Evolutionary conservation across 2,329 filamentous ascomycete species (phyloP).

Genomic region (Neoarthrinium moseri): DNA sequence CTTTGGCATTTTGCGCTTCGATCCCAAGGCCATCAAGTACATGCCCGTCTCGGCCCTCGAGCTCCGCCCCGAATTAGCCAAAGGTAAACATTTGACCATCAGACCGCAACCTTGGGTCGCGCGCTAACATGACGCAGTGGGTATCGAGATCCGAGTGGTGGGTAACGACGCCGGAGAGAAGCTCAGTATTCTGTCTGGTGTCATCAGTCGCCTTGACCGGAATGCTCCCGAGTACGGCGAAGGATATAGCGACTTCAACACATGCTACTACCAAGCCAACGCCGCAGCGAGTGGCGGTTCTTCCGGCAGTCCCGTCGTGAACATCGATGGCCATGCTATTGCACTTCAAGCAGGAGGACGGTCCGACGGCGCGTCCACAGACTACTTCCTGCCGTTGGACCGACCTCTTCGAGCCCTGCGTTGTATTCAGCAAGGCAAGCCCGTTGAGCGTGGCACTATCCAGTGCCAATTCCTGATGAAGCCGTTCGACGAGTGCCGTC

Average conservation of each 20-base stretch:
- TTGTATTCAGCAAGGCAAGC: conserved; percentile 74
- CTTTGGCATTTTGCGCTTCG: conserved; percentile 95
- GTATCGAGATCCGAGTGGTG: conserved; percentile 92
- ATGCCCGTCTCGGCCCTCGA: conserved; percentile 83
- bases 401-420: conserved; percentile 83
- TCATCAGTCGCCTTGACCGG: conserved; percentile 92
- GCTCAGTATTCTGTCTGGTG: conserved; percentile 93
- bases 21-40: conserved; percentile 94
- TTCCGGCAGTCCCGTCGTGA: conserved; percentile 97
- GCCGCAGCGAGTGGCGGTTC: conserved; percentile 95
- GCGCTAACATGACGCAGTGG: conserved; percentile 52
- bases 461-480: conserved; percentile 97
- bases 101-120: background rate
- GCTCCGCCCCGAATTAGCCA: conserved; percentile 81
- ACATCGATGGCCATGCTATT: conserved; percentile 88
- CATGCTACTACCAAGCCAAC: conserved; percentile 95
- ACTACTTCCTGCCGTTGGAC: conserved; percentile 95
- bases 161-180: conserved; percentile 99
- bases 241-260: conserved; percentile 96
- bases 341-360: conserved; percentile 92
- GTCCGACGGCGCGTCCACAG: conserved; percentile 91
- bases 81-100: conserved; percentile 40
- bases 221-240: conserved; percentile 98
- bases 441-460: conserved; percentile 89
- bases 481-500: conserved; percentile 93